Conservation (phyloP, 2,329 filamentous ascomycete species). For the Clonostachys byssicola region DNA sequence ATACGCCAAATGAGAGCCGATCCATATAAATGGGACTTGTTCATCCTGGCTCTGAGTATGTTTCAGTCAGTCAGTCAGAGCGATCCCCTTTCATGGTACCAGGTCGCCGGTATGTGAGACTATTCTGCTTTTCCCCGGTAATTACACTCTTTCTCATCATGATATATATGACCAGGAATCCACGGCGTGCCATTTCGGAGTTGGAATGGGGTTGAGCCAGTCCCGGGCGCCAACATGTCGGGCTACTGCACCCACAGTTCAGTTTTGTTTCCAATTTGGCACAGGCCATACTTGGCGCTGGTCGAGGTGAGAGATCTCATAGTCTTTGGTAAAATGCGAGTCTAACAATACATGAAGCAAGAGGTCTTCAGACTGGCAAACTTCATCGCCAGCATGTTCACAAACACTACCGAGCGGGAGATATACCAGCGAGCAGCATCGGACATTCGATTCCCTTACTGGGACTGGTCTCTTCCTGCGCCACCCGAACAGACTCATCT, state of each 20-base stretch:
- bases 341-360: constrained; percentile 17
- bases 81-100: constrained; percentile 68
- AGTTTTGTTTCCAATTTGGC: constrained; percentile 76
- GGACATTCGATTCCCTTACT: constrained; percentile 53
- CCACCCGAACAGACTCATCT: constrained; percentile 42
- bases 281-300: constrained; percentile 70
- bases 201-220: constrained; percentile 48
- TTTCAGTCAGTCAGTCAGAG: constrained; percentile 65
- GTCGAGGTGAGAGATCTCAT: constrained; percentile 40
- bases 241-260: constrained; percentile 79
- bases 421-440: constrained; percentile 46
- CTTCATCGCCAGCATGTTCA: constrained; percentile 42
- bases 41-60: constrained; percentile 68
- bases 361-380: constrained; percentile 27
- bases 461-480: constrained; percentile 52
- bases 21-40: constrained; percentile 69
- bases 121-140: neutral
- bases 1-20: constrained; percentile 63
- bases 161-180: constrained; percentile 50
- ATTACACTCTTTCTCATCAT: neutral
- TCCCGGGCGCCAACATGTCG: constrained; percentile 44
- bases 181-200: constrained; percentile 68
- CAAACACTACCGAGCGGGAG: constrained; percentile 35
- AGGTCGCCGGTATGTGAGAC: constrained; percentile 60
- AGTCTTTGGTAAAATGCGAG: neutral